A percentile compares a stretch with the other conserved stretches of the same genome.
phyloP scores from a whole-genome alignment of 306 rosid species.

The Pterocarpus macrocarpus region DNA sequence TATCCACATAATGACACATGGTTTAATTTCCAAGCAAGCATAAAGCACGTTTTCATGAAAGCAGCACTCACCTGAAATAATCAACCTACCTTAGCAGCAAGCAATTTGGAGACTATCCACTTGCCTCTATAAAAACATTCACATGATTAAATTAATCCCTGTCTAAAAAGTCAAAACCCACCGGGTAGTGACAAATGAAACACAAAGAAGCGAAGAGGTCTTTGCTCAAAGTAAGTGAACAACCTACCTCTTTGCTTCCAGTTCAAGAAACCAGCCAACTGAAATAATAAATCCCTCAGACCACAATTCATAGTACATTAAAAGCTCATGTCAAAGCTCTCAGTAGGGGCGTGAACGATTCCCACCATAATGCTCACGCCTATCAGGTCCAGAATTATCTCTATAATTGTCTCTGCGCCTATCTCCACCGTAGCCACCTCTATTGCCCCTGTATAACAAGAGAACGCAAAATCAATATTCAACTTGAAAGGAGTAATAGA shows the following conservation, averaged over 20 bases:
- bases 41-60: slow-evolving; percentile 57
- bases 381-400: slow-evolving; percentile 88
- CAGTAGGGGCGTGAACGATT: slow-evolving; percentile 96
- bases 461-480: slow-evolving; percentile 3
- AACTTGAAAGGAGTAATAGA: neutral
- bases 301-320: slow-evolving; percentile 88
- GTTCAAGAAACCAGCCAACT: slow-evolving; percentile 80
- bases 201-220: slow-evolving; percentile 80
- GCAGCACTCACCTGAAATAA: slow-evolving; percentile 97
- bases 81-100: slow-evolving; percentile 99
- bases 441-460: slow-evolving; percentile 66
- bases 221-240: slow-evolving; percentile 77
- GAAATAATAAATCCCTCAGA: slow-evolving; percentile 81
- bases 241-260: slow-evolving; percentile 99
- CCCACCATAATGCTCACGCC: slow-evolving; percentile 90
- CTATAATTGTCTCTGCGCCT: slow-evolving; percentile 89
- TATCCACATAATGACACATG: slow-evolving; percentile 52
- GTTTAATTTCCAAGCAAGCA: slow-evolving; percentile 60
- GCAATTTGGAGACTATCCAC: slow-evolving; percentile 95
- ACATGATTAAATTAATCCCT: slow-evolving; percentile 86
- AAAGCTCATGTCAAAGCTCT: slow-evolving; percentile 61
- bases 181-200: slow-evolving; percentile 63
- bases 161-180: slow-evolving; percentile 64
- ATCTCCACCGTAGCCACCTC: slow-evolving; percentile 98
- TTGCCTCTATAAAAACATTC: slow-evolving; percentile 97